Evolutionary conservation across 192 early-diverging fungal species (phyloP).

Genomic region (Backusella mclennaniae): DNA sequence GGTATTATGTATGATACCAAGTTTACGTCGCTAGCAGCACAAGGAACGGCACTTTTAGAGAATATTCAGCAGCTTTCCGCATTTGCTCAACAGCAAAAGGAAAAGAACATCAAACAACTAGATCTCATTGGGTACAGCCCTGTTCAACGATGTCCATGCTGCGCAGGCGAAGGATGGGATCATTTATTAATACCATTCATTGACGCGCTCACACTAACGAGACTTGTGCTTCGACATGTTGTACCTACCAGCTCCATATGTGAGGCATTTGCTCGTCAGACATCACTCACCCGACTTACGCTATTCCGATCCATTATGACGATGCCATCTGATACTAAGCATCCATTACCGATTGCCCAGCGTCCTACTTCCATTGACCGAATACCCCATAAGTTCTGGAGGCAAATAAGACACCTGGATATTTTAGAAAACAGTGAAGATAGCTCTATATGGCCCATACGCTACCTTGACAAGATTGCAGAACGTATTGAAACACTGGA

Average conservation of each 20-base stretch:
- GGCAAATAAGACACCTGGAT: background rate
- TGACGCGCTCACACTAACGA: background rate
- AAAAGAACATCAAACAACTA: background rate
- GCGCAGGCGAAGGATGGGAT: background rate
- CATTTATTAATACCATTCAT: background rate
- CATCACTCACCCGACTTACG: background rate
- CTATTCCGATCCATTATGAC: background rate
- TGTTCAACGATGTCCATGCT: background rate
- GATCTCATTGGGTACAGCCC: background rate
- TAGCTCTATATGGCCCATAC: background rate
- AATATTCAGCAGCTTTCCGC: background rate
- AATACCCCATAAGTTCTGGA: background rate
- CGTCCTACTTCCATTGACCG: background rate
- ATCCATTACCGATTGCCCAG: background rate
- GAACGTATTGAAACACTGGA: background rate
- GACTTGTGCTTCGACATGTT: conserved; percentile 3
- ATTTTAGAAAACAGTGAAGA: conserved; percentile 4
- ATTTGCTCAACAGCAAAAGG: background rate
- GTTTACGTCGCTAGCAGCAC: background rate
- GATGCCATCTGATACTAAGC: background rate
- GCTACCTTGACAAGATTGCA: background rate
- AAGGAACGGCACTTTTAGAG: background rate
- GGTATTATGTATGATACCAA: background rate
- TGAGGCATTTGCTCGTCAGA: background rate
- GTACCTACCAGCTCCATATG: background rate